phyloP scores from a whole-genome alignment of 148 eudicot species.

The Heliamphora exappendiculata region DNA sequence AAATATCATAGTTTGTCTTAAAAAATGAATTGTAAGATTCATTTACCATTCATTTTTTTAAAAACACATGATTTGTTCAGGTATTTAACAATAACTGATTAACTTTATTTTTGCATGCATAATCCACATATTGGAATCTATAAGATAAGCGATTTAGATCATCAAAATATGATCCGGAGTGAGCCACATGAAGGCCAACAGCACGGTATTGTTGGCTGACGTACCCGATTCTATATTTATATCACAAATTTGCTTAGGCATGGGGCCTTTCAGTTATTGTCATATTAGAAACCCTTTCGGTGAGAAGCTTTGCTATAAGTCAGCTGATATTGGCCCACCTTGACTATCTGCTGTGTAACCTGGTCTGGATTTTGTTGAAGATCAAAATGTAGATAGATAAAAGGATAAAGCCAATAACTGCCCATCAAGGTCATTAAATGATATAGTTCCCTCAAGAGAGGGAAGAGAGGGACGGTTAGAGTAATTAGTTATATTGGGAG shows the following conservation, averaged over 20 bases:
- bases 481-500: not conserved
- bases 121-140: too few relatives aligned
- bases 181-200: too few relatives aligned
- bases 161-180: too few relatives aligned
- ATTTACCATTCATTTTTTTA: too few relatives aligned
- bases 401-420: not conserved
- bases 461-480: not conserved
- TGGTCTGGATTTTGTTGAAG: not conserved
- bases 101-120: too few relatives aligned
- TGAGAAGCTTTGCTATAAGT: constrained; percentile 22
- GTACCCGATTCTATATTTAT: too few relatives aligned
- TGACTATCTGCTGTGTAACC: constrained; percentile 5
- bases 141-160: too few relatives aligned
- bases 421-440: not conserved
- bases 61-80: too few relatives aligned
- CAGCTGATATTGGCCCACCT: constrained; percentile 19
- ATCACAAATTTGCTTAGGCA: constrained; percentile 1
- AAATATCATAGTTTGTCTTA: too few relatives aligned
- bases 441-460: not conserved
- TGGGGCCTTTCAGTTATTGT: constrained; percentile 13
- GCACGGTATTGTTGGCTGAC: too few relatives aligned
- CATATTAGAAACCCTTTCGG: constrained; percentile 26
- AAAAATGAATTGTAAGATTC: too few relatives aligned
- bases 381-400: not conserved
- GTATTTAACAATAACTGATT: too few relatives aligned